Evolutionary conservation across 2,329 filamentous ascomycete species (phyloP), one percentile per base, ranked within the genome.

Genomic region (Colletotrichum gigasporum): DNA sequence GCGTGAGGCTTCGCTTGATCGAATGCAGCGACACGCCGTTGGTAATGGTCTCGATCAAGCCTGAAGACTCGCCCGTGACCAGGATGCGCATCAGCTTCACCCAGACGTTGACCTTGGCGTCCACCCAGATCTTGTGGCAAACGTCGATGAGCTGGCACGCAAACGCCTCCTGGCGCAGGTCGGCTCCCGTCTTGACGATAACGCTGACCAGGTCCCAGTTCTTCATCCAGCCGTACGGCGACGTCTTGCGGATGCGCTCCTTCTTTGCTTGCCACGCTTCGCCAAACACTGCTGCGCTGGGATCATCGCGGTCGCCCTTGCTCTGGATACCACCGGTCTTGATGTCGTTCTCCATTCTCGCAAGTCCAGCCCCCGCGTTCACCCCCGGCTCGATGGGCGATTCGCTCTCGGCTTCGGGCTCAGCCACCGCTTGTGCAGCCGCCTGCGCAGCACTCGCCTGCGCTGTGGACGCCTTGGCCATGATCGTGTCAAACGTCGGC

Each of bases 191-290:
- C 80, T 96, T 96, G 70, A 96, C 90, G 72, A 96, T 96, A 64
- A 96, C 92, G 73, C 91, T 94, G 67, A 96, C 84, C 22, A 96
- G 83, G 72, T 96, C 92, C 92, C 92, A 96, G 73, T 94, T 95
- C 79, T 92, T 92, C 89, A 94, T 93, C 88, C 91, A 93, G 9
- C 92, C 92, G 73, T 94, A 96, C 0, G 92, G 92, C 1, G 92
- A 95, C 1, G 91, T 91, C 70, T 91, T 91, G 66, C 92, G 86
- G 73, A 96, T 93, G 18, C 92, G 90, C 76, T 95, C 92, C 71
- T 91, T 92, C 77, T 96, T 96, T 58, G 89, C 85, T 70, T 91
- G 88, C 92, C 92, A 96, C 18, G 92, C 92, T 77, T 96, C 92
- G 63, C 93, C 92, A 76, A 96, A 95, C 5, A 93, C 93, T 9